phyloP scores from a whole-genome alignment of 1,284 basidiomycete species.

The Naganishia sp. region DNA sequence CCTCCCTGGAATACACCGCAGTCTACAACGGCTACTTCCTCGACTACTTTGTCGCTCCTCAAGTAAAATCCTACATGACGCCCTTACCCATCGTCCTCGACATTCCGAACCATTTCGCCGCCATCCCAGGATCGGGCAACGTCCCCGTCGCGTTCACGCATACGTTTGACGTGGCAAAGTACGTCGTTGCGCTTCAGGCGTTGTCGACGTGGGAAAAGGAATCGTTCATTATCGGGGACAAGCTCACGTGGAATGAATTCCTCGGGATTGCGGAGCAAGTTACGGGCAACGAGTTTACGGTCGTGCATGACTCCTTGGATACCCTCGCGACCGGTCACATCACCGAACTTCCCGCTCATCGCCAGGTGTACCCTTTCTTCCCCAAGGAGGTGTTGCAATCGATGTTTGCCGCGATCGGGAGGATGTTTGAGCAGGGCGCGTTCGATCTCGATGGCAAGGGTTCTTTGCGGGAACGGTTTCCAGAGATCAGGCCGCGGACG shows the following conservation, averaged over 20 bases:
- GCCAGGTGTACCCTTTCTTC: not conserved
- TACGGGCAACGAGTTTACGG: conserved; percentile 9
- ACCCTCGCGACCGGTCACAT: conserved; percentile 1
- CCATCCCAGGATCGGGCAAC: conserved; percentile 9
- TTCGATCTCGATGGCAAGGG: not conserved
- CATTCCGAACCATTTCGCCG: not conserved
- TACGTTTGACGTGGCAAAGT: conserved; percentile 6
- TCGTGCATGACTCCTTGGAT: conserved; percentile 5
- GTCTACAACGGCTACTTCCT: conserved; percentile 1
- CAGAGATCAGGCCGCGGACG: conserved; percentile 2
- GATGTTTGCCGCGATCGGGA: conserved; percentile 3
- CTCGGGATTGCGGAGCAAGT: not conserved
- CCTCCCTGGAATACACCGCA: conserved; percentile 3
- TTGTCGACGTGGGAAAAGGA: conserved; percentile 2
- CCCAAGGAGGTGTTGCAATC: not conserved
- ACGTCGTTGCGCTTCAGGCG: not conserved
- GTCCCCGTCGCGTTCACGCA: conserved; percentile 5
- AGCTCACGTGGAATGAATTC: conserved; percentile 5
- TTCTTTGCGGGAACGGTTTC: conserved; percentile 5
- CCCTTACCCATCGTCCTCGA: conserved; percentile 2
- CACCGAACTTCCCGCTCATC: conserved; percentile 17
- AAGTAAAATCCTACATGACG: not conserved
- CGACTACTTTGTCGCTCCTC: conserved; percentile 7
- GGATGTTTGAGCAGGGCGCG: conserved; percentile 1
- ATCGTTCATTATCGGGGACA: conserved; percentile 4